Evolutionary conservation across 495 filamentous ascomycete species (phyloP).

Genomic region (Talaromyces stipitatus): DNA sequence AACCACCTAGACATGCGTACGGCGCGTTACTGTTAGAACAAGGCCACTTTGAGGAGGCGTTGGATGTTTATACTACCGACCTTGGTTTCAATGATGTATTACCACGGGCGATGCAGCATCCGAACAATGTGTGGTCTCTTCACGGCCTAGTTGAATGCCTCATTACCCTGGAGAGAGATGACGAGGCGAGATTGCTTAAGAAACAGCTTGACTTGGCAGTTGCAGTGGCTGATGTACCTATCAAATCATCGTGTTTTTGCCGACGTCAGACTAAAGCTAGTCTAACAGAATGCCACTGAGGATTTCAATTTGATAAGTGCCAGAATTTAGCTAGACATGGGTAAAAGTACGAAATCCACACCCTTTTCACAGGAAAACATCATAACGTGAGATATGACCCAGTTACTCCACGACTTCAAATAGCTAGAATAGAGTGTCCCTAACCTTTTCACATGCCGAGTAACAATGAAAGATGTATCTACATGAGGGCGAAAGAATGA

Average conservation of each 20-base stretch:
- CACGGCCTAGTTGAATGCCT: conserved; percentile 62
- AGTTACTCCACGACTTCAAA: neutral
- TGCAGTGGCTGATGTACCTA: conserved; percentile 50
- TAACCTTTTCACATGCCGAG: neutral
- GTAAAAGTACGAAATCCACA: too few relatives aligned
- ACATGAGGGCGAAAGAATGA: neutral
- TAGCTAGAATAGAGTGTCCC: neutral
- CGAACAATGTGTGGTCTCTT: conserved; percentile 61
- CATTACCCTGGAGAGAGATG: conserved; percentile 34
- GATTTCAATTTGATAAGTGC: neutral
- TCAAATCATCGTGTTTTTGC: conserved; percentile 57
- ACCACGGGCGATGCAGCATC: conserved; percentile 51
- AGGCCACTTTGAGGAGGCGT: conserved; percentile 44
- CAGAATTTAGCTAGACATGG: too few relatives aligned
- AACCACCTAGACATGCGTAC: conserved; percentile 57
- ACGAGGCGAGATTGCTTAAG: conserved; percentile 42
- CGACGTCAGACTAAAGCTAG: conserved; percentile 15
- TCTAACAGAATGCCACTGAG: neutral
- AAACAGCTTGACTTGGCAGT: conserved; percentile 41
- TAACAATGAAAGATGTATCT: neutral
- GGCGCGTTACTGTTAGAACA: conserved; percentile 59
- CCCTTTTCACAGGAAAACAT: too few relatives aligned
- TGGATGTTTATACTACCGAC: conserved; percentile 51
- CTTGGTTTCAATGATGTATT: conserved; percentile 49
- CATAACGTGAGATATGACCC: neutral